phyloP scores from a whole-genome alignment of 345 rosid species.

The Camelina sativa region DNA sequence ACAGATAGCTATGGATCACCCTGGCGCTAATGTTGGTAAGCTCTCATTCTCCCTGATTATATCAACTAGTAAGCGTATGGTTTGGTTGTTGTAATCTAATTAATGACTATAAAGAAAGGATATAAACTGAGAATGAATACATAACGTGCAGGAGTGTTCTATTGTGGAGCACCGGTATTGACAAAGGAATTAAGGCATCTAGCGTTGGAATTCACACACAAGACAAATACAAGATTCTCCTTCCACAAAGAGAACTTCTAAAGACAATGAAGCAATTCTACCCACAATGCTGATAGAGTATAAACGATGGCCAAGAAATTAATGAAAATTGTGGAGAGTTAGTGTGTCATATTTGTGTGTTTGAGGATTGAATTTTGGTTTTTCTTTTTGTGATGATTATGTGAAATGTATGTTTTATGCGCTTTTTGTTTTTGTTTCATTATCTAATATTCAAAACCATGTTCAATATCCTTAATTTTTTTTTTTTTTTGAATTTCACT shows the following conservation, averaged over 20 bases:
- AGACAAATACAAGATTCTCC: constrained; percentile 66
- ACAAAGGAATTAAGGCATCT: constrained; percentile 60
- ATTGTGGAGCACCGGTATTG: constrained; percentile 65
- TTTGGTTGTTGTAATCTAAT: neutral
- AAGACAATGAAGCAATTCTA: constrained; percentile 26
- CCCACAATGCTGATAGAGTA: constrained; percentile 17
- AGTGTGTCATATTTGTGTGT: constrained; percentile 9
- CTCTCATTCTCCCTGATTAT: neutral
- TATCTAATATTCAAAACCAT: neutral
- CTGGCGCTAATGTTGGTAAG: constrained; percentile 66
- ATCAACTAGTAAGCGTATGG: neutral
- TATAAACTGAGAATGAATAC: neutral
- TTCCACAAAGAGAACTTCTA: constrained; percentile 82
- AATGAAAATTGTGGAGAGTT: neutral
- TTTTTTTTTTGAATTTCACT: no score
- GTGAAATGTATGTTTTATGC: neutral
- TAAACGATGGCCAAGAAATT: constrained; percentile 12
- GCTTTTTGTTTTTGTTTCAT: neutral
- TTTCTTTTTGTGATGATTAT: neutral
- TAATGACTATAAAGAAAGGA: neutral
- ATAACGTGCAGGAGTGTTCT: constrained; percentile 69
- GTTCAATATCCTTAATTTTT: neutral
- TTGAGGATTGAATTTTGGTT: neutral
- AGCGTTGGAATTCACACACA: constrained; percentile 72
- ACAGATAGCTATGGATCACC: constrained; percentile 58